Conservation (phyloP, 768 basidiomycete species). For the Collybia mongolica region DNA sequence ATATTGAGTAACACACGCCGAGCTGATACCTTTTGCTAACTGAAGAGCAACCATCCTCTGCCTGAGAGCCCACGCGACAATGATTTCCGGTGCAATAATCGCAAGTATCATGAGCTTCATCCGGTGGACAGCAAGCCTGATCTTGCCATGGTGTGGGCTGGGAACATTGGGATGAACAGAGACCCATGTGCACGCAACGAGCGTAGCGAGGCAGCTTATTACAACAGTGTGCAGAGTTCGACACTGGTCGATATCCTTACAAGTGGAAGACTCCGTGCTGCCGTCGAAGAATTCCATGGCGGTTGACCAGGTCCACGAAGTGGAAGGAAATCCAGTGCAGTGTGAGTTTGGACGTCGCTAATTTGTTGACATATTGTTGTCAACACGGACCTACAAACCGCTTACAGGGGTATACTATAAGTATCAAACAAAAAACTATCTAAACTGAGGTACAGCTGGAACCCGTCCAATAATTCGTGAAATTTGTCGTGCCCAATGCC, state of each 20-base stretch:
- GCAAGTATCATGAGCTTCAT: neutral
- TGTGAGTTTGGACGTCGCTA: neutral
- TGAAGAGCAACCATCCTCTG: too few relatives aligned
- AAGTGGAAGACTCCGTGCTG: too few relatives aligned
- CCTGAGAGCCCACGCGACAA: neutral
- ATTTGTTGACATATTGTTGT: neutral
- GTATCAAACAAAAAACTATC: neutral
- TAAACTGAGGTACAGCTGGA: neutral
- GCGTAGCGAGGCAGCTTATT: neutral
- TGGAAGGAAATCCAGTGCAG: neutral
- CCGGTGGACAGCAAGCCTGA: too few relatives aligned
- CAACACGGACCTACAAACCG: neutral
- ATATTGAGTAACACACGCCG: too few relatives aligned
- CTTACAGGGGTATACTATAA: neutral
- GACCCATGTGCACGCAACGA: neutral
- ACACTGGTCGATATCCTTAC: neutral
- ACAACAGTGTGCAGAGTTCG: neutral
- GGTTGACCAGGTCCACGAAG: neutral
- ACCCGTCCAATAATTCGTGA: neutral
- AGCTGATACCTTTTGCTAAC: neutral
- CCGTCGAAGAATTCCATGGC: too few relatives aligned
- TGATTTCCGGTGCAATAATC: neutral
- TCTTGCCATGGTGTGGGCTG: neutral
- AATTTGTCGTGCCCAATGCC: neutral
- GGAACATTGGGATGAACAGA: neutral